Conservation (phyloP, 257 asterid species). For the Solanum gracilifrons region DNA sequence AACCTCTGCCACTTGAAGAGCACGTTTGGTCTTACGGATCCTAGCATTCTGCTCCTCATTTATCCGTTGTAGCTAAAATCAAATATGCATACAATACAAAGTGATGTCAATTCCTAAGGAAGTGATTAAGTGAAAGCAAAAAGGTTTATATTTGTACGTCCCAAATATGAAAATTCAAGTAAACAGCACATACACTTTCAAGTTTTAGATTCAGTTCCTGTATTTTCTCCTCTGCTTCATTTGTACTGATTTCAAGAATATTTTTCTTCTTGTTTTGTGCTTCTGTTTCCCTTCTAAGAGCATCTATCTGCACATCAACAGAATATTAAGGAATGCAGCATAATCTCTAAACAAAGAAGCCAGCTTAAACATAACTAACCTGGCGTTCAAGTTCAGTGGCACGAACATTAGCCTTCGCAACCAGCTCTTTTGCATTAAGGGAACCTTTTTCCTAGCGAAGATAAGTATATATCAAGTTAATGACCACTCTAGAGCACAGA, state of each 20-base stretch:
- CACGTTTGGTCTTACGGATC: slow-evolving; percentile 25
- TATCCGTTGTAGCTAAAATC: slow-evolving; percentile 24
- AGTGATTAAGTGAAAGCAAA: neutral
- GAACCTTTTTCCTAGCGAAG: slow-evolving; percentile 18
- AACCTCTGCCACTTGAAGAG: slow-evolving; percentile 44
- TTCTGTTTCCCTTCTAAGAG: slow-evolving; percentile 27
- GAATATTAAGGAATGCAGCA: neutral
- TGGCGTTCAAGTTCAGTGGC: slow-evolving; percentile 26
- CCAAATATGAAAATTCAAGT: neutral
- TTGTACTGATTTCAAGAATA: slow-evolving; percentile 17
- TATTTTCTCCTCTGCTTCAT: slow-evolving; percentile 22
- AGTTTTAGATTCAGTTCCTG: slow-evolving; percentile 27
- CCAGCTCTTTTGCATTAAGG: slow-evolving; percentile 11
- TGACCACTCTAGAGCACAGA: neutral
- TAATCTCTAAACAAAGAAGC: neutral
- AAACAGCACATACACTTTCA: slow-evolving; percentile 22
- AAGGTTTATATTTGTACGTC: neutral
- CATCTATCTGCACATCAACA: slow-evolving; percentile 18
- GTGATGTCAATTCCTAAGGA: neutral
- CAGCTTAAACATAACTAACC: slow-evolving; percentile 13
- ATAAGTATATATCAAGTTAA: neutral
- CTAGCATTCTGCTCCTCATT: slow-evolving; percentile 29
- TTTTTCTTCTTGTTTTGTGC: slow-evolving; percentile 23
- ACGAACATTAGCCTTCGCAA: slow-evolving; percentile 19
- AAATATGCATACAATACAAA: neutral